These are phyloP conservation scores for Elsinoe arachidis DNA, from an alignment of 2,329 filamentous ascomycete genomes.

Conservation along the genomic window DNA sequence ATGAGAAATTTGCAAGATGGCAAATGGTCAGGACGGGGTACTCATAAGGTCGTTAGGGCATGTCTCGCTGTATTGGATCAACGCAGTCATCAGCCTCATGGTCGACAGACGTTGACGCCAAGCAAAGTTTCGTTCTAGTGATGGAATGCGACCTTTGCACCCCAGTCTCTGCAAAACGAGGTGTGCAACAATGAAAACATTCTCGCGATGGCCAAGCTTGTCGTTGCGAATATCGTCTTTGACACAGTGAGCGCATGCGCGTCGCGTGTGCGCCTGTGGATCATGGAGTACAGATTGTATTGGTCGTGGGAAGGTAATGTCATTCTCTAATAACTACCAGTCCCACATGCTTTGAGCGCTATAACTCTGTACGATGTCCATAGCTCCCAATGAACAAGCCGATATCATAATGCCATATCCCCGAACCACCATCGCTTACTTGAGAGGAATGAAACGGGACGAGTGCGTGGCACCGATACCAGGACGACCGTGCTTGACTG, in stretches of 20 bases:
- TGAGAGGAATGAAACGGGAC: slow-evolving; percentile 99
- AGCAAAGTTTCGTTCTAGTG: neutral
- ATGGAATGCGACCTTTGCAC: no score
- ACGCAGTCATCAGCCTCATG: neutral
- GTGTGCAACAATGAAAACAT: no score
- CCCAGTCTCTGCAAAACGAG: no score
- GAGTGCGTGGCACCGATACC: slow-evolving; percentile 99
- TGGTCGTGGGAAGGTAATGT: neutral
- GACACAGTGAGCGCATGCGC: no score
- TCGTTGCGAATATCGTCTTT: neutral
- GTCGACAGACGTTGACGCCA: neutral
- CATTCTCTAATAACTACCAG: neutral
- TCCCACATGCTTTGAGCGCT: neutral
- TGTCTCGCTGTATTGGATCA: neutral
- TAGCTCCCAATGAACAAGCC: neutral
- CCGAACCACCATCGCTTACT: slow-evolving; percentile 49
- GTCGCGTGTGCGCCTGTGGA: no score
- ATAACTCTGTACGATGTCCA: neutral
- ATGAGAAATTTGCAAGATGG: no score
- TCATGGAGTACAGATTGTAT: no score
- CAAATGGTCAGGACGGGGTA: no score
- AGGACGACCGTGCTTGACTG: slow-evolving; percentile 99
- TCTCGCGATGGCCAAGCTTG: neutral
- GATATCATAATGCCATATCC: neutral
- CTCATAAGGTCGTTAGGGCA: no score